Evolutionary conservation across 441 rosid genomes (phyloP), one percentile per base, ranked within the genome.

Genomic region (Pelargonium citronellum): DNA sequence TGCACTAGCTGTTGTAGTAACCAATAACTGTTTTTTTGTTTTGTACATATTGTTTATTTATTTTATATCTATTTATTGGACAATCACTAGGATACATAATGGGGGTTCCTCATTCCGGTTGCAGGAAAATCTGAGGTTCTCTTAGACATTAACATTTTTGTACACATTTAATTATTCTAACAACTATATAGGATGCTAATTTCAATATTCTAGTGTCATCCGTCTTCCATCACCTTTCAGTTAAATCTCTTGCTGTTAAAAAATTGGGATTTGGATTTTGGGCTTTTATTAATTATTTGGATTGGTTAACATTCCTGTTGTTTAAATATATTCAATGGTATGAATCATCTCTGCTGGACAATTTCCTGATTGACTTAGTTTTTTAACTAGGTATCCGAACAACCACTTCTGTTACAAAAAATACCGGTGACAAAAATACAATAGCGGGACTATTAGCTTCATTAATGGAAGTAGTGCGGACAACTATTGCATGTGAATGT

Each of bases 401-500:
- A 83, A 82, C 88, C 61, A 72, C 95, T 49, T 83, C 91, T 73
- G 69, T 89, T 47, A 82, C 93, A 67, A 84, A 84, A 79, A 91
- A 83, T 72, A 80, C 88, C n/a, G 88, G 87, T 71, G 81, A 87
- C 79, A 95, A 81, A 87, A 98, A 90, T 70, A 92, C 99, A 71
- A 87, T 95, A 82, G 91, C 98, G 22, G 80, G 96, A 73, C 81
- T 95, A 78, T 76, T 95, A 74, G 98, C 98, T 79, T 91, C 98
- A 46, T 75, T 96, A 74, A 87, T 92, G 99, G 99, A 95, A 87
- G 97, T 95, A 24, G 99, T 95, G 68, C 88, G 99, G 70, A 96
- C 99, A 76, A 96, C 99, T 73, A 97, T 96, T 66, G 99, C 99
- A 69, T 96, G 99, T 49, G 99, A 95, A 81, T 95, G 99, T 74